These are phyloP conservation scores for Elsinoe batatas DNA, from an alignment of 2,329 filamentous ascomycete genomes.

Conservation along the genomic window DNA sequence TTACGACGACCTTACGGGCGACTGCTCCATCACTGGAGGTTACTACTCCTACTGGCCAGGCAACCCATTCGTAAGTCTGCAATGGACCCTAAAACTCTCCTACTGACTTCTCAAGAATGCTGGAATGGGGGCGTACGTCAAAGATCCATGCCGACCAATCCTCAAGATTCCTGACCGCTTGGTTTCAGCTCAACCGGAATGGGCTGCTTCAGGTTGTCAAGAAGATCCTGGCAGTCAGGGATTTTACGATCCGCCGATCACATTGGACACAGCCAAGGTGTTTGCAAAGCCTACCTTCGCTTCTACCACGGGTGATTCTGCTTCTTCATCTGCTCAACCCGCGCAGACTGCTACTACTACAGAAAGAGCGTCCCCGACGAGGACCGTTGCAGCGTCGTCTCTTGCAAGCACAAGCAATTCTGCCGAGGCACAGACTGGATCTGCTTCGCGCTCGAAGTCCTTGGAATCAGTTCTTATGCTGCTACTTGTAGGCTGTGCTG, in stretches of 20 bases:
- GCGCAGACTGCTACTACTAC: not conserved
- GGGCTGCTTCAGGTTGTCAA: not conserved
- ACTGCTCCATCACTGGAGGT: constrained; percentile 10
- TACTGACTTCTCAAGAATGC: not conserved
- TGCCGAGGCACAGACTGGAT: no score
- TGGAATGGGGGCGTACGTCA: not conserved
- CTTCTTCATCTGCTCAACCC: not conserved
- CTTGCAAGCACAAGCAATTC: no score
- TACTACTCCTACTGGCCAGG: constrained; percentile 15
- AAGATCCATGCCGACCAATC: not conserved
- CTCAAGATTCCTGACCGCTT: not conserved
- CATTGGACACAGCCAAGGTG: not conserved
- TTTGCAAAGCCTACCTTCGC: not conserved
- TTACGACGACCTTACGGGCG: constrained; percentile 12
- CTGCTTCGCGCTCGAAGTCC: no score
- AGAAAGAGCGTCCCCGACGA: no score
- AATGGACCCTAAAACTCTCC: not conserved
- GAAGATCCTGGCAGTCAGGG: not conserved
- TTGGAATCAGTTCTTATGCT: no score
- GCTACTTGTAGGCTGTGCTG: no score
- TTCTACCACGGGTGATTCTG: not conserved
- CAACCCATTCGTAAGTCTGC: constrained; percentile 7
- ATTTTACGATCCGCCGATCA: not conserved
- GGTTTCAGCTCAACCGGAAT: constrained; percentile 1
- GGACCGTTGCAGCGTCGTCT: no score